phyloP scores from a whole-genome alignment of 2,329 filamentous ascomycete genomes.

The Penicillium sp. region DNA sequence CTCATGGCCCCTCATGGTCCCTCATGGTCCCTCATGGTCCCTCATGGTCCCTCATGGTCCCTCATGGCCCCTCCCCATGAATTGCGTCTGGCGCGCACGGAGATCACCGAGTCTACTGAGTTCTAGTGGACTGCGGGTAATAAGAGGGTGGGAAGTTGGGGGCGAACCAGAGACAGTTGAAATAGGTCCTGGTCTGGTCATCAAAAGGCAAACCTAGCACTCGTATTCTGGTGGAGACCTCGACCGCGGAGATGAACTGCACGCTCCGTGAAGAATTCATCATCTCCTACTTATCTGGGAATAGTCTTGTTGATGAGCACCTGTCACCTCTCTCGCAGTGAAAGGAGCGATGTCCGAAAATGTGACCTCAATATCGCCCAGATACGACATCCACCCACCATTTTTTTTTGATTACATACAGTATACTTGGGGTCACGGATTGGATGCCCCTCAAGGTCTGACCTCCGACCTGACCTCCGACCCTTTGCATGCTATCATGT shows the following conservation, averaged over 20 bases:
- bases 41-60: neutral
- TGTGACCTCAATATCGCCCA: neutral
- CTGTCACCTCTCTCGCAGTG: neutral
- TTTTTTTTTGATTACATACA: neutral
- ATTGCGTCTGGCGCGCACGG: neutral
- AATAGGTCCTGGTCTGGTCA: neutral
- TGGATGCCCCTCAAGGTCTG: no score
- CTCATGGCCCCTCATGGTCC: neutral
- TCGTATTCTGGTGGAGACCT: conserved; percentile 2
- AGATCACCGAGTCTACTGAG: conserved; percentile 1
- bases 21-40: neutral
- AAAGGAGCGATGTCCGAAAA: neutral
- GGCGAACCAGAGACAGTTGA: conserved; percentile 1
- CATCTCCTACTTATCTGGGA: neutral
- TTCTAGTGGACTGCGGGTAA: neutral
- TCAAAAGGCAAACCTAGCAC: neutral
- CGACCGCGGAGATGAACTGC: neutral
- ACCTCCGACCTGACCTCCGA: neutral
- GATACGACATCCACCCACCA: conserved; percentile 1
- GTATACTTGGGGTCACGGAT: no score
- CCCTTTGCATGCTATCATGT: neutral
- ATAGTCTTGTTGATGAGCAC: neutral
- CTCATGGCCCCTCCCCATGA: neutral
- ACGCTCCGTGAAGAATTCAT: conserved; percentile 1
- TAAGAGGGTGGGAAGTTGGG: neutral